These are phyloP conservation scores for Combretum micranthum DNA, from an alignment of 345 rosid species.

Conservation along the genomic window DNA sequence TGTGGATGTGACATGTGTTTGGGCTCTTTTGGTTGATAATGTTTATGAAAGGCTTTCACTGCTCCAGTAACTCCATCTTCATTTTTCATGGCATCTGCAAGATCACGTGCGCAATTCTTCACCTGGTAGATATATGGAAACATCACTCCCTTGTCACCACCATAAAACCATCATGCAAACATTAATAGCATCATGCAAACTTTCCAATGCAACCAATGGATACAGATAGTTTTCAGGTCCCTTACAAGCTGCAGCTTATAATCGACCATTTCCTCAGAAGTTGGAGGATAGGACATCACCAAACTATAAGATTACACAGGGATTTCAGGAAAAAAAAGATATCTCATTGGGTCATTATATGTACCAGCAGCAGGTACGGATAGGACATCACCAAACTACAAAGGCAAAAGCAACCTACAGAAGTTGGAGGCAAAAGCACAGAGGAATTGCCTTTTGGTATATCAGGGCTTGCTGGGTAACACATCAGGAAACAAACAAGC, in stretches of 20 bases:
- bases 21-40: conserved; percentile 25
- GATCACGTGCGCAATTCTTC: conserved; percentile 29
- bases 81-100: conserved; percentile 36
- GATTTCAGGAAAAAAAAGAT: background rate
- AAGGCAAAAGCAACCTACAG: too few species aligned
- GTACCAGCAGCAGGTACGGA: too few species aligned
- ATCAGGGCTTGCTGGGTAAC: too few species aligned
- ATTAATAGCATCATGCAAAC: background rate
- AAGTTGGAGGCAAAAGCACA: too few species aligned
- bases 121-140: conserved; percentile 21
- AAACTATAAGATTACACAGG: background rate
- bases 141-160: background rate
- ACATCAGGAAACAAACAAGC: too few species aligned
- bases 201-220: background rate
- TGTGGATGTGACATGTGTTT: background rate
- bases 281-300: too few species aligned
- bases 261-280: background rate
- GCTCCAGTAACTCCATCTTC: conserved; percentile 56
- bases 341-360: background rate
- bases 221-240: background rate
- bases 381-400: too few species aligned
- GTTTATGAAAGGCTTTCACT: conserved; percentile 47
- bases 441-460: too few species aligned
- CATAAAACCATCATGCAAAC: background rate
- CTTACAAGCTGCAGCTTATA: background rate